Conservation (phyloP, 257 asterid genomes). For the Coffea eugenioides region DNA sequence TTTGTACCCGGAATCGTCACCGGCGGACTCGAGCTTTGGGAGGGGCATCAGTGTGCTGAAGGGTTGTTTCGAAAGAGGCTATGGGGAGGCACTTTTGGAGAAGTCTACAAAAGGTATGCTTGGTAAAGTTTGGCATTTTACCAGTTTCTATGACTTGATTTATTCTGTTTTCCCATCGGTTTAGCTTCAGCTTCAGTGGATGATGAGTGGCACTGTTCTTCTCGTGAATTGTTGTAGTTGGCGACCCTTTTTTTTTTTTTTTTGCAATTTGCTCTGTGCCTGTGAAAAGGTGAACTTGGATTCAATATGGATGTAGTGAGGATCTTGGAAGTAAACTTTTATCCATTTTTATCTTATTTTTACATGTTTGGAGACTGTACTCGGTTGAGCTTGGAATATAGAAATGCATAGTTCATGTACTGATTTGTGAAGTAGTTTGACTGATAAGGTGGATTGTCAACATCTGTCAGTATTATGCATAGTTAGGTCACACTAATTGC, state of each 20-base stretch:
- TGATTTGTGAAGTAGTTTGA: not conserved
- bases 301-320: not conserved
- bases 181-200: too few relatives aligned
- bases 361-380: not conserved
- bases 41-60: constrained; percentile 88
- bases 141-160: too few relatives aligned
- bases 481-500: not conserved
- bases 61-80: constrained; percentile 86
- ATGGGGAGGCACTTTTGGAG: constrained; percentile 96
- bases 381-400: not conserved
- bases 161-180: too few relatives aligned
- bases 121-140: too few relatives aligned
- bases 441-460: too few relatives aligned
- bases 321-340: constrained; percentile 1
- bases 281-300: not conserved
- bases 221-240: not conserved
- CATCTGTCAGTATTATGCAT: not conserved
- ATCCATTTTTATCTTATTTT: not conserved
- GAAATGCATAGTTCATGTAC: not conserved
- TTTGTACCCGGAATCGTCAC: constrained; percentile 93
- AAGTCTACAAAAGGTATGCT: constrained; percentile 50
- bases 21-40: constrained; percentile 94
- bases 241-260: not conserved
- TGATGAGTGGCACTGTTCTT: not conserved
- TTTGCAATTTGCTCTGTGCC: not conserved